Conservation (phyloP, 2,329 filamentous ascomycete genomes). For the Aspergillus aculeatinus region DNA sequence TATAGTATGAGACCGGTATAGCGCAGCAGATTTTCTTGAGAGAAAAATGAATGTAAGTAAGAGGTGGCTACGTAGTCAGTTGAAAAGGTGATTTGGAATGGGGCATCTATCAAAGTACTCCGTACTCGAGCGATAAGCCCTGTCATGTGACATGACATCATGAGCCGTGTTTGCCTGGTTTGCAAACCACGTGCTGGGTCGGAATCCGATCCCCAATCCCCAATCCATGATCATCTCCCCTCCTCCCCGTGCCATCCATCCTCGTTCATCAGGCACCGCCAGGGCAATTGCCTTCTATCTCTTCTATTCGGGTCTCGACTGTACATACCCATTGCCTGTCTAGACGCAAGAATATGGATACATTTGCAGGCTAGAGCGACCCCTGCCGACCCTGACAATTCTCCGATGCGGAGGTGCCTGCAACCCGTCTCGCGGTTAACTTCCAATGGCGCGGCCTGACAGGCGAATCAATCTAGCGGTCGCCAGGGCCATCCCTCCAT, state of each 20-base stretch:
- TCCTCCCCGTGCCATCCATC: background rate
- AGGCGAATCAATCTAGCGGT: constrained; percentile 57
- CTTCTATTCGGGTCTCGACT: background rate
- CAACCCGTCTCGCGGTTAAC: constrained; percentile 18
- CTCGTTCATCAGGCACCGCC: background rate
- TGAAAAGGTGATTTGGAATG: too few species aligned
- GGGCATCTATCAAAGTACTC: too few species aligned
- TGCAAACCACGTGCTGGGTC: background rate
- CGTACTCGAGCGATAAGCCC: background rate
- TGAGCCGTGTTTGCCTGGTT: background rate
- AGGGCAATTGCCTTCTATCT: background rate
- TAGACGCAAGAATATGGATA: constrained; percentile 15
- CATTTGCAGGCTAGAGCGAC: constrained; percentile 4
- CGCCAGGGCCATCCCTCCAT: constrained; percentile 66
- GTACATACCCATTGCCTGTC: constrained; percentile 6
- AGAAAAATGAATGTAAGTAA: background rate
- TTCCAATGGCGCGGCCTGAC: constrained; percentile 36
- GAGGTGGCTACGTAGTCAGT: too few species aligned
- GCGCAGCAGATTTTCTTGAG: background rate
- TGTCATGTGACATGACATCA: background rate
- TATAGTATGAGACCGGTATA: background rate
- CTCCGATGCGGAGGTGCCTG: constrained; percentile 16
- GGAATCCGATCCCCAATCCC: background rate
- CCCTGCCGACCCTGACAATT: constrained; percentile 5
- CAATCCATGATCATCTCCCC: background rate